Base-by-base conservation (phyloP, 768 basidiomycete species). In the Suillus paluster region DNA sequence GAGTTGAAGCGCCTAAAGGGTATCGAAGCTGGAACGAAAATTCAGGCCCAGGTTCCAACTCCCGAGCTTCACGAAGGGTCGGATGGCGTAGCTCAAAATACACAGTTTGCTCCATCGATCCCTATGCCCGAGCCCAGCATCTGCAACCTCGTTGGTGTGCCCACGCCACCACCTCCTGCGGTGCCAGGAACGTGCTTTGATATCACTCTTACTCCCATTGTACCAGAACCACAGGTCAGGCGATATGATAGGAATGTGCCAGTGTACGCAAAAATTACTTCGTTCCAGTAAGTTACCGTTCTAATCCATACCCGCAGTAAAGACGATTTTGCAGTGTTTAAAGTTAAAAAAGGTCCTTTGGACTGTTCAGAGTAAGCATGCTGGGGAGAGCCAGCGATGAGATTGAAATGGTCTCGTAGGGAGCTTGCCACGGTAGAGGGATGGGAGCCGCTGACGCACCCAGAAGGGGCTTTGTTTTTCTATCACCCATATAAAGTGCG, bases 391-490 rank as follows among this genome's bases (percentile, higher is more conserved):
- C 27, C 27, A n/a, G 49, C 9, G 10, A 19, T 11, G 49, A 30
- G 19, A 50, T 30, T 50, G 27, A 50, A 50, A 30, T 30, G 27
- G 10, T 1, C 27, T 30, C 27, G 27, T 12, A 50, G 49, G 49
- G 27, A n/a, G 11, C 27, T 6, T 50, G 27, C 19, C 3, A 11
- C 49, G 19, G 49, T n/a, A 30, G 49, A 5, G 19, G 49, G 49
- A 12, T 50, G 49, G 49, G 49, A 50, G 27, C 49, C 49, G 2
- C 49, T 50, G 17, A 50, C 49, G 3, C 49, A 50, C 5, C 49
- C 49, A 3, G 49, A 50, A 50, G 49, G 49, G 27, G 49, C 49
- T 50, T 30, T 50, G 11, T 50, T 50, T 17, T 50, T 50, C 27
- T 50, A 19, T n/a, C 10, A n/a, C 27, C 27, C 27, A 10, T 11